A percentile compares a stretch with the other conserved stretches of the same genome.
phyloP scores from a whole-genome alignment of 768 basidiomycete species.

The Candolleomyces eurysporus region DNA sequence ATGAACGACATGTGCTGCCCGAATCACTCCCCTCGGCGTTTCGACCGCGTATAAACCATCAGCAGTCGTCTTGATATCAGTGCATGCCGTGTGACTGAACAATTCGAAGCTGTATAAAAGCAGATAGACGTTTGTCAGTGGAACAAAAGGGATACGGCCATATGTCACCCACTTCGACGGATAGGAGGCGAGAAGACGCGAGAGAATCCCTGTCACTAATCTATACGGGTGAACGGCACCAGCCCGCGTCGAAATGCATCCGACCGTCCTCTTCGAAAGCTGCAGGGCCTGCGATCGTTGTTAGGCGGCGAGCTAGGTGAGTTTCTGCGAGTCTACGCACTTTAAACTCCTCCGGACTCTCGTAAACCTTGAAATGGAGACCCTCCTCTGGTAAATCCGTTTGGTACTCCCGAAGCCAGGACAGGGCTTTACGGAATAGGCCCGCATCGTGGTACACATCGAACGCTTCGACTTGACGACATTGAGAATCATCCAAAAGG shows the following conservation, averaged over 20 bases:
- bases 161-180: conserved; percentile 39
- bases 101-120: conserved; percentile 48
- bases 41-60: conserved; percentile 45
- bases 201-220: conserved; percentile 58
- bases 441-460: conserved; percentile 51
- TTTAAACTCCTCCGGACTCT: conserved; percentile 26
- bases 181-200: conserved; percentile 50
- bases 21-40: conserved; percentile 60
- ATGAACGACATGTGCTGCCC: conserved; percentile 67
- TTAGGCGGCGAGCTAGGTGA: background rate
- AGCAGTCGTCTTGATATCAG: conserved; percentile 35
- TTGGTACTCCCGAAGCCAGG: conserved; percentile 41
- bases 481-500: conserved; percentile 51
- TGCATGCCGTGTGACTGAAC: conserved; percentile 62
- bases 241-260: conserved; percentile 51
- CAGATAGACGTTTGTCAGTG: background rate
- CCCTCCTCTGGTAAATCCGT: conserved; percentile 53
- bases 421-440: conserved; percentile 42
- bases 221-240: conserved; percentile 73
- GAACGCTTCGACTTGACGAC: conserved; percentile 53
- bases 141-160: background rate
- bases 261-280: conserved; percentile 43
- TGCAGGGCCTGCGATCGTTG: conserved; percentile 42
- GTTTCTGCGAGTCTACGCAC: conserved; percentile 16
- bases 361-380: conserved; percentile 28